Percentiles rank a stretch among this genome's conserved stretches.
phyloP scores from a whole-genome alignment of 257 asterid genomes.

The Primulina tabacum region DNA sequence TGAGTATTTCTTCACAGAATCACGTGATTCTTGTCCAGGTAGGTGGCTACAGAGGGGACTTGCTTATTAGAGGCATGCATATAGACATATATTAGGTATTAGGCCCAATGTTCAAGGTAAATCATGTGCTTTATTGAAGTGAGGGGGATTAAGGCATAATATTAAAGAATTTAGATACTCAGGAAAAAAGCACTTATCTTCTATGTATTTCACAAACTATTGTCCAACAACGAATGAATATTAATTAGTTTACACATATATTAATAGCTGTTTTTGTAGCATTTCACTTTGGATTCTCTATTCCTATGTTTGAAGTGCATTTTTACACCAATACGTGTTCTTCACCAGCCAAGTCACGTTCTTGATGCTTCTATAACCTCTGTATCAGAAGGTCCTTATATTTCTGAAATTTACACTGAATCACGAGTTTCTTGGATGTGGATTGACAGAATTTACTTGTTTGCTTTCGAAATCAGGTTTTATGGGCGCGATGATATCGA shows the following conservation, averaged over 20 bases:
- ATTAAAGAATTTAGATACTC: too few species aligned
- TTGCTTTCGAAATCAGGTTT: constrained; percentile 74
- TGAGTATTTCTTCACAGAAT: neutral
- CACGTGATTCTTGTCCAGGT: constrained; percentile 27
- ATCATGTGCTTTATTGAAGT: neutral
- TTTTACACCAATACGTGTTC: neutral
- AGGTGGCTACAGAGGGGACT: constrained; percentile 15
- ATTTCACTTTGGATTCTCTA: neutral
- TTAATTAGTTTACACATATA: neutral
- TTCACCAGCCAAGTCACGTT: neutral
- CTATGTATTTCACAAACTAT: neutral
- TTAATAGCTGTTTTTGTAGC: too few species aligned
- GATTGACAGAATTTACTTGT: constrained; percentile 32
- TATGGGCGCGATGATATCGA: constrained; percentile 98
- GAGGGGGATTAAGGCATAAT: too few species aligned
- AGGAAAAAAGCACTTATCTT: neutral
- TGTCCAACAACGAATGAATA: neutral
- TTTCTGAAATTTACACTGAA: constrained; percentile 10
- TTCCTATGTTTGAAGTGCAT: neutral
- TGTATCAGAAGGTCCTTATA: neutral
- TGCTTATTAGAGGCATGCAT: neutral
- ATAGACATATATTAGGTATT: neutral
- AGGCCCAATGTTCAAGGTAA: neutral
- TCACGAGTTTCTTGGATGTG: constrained; percentile 12
- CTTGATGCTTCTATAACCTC: too few species aligned